phyloP scores from a whole-genome alignment of 2,329 filamentous ascomycete species.

The Neurospora crassa region DNA sequence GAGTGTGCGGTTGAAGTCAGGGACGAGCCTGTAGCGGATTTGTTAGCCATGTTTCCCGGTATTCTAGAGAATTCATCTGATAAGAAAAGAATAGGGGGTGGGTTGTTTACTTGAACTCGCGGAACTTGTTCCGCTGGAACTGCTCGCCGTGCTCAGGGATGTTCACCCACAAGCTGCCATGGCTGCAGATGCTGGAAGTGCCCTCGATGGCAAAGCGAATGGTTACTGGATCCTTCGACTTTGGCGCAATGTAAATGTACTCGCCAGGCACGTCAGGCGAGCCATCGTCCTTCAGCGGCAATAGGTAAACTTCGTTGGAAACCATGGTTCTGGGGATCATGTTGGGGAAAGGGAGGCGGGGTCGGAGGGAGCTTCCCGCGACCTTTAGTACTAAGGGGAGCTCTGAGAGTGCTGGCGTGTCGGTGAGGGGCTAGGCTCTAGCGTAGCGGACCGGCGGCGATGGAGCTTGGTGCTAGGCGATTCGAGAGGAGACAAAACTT shows the following conservation, averaged over 20 bases:
- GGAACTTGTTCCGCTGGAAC: constrained; percentile 72
- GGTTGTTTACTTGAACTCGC: constrained; percentile 71
- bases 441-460: not conserved
- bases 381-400: constrained; percentile 2
- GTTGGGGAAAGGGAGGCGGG: constrained; percentile 10
- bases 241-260: constrained; percentile 83
- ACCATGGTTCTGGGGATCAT: constrained; percentile 55
- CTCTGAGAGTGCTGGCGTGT: not conserved
- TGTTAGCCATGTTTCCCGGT: constrained; percentile 1
- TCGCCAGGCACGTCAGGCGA: constrained; percentile 80
- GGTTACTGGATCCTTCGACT: constrained; percentile 62
- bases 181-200: constrained; percentile 86
- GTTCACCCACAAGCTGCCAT: constrained; percentile 95
- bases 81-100: not conserved
- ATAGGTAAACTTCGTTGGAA: constrained; percentile 69
- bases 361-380: not conserved
- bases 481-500: not conserved
- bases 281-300: constrained; percentile 87
- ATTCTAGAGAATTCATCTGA: not conserved
- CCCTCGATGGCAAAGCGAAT: constrained; percentile 89
- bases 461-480: not conserved
- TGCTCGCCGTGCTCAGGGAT: constrained; percentile 67
- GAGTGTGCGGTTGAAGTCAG: constrained; percentile 87
- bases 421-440: not conserved
- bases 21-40: constrained; percentile 53